Evolutionary conservation across 1,284 basidiomycete genomes (phyloP), one percentile per base, ranked within the genome.

Genomic region (Testicularia cyperi): DNA sequence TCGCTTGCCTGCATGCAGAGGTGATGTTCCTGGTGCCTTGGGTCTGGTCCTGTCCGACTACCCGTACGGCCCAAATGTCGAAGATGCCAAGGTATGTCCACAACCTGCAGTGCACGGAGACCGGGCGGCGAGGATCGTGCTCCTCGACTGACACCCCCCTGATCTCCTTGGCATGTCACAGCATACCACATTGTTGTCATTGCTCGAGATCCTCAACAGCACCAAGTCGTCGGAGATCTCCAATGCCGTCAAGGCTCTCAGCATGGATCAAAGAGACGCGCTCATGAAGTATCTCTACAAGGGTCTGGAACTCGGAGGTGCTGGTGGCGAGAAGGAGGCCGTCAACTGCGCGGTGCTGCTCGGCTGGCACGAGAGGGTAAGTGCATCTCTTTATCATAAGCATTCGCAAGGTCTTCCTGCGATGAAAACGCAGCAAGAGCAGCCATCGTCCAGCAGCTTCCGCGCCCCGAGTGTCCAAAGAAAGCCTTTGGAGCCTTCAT

Each of bases 201-300:
- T 98, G n/a, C 82, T 96, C 24, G 87, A 90, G 3, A 91, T 97
- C 60, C 83, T 98, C 58, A 96, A 95, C 79, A 92, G 89, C 47
- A 96, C 92, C 12, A 91, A 94, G 75, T 83, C 91, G 4, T 82
- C 88, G 6, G 94, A 97, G 61, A 92, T 99, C 48, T 80, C 87
- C 1, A 79, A 79, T 21, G 84, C 88, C 31, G 81, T 97, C 73
- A 87, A 86, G 73, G 77, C 82, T 1, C 82, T 97, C 29, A 83
- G 85, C 6, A 83, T 84, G 53, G 86, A 90, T 35, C 82, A 88
- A 57, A 90, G 95, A 69, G 94, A 96, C 72, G 88, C 86, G 25
- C 81, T 97, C 46, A 98, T 97, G 94, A 96, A 95, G 77, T 98
- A 95, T 75, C 80, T 98, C 19, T 98, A 98, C 84, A 98, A 98